Conservation (phyloP, 192 early-diverging fungal species). For the Entomortierella lignicola region DNA sequence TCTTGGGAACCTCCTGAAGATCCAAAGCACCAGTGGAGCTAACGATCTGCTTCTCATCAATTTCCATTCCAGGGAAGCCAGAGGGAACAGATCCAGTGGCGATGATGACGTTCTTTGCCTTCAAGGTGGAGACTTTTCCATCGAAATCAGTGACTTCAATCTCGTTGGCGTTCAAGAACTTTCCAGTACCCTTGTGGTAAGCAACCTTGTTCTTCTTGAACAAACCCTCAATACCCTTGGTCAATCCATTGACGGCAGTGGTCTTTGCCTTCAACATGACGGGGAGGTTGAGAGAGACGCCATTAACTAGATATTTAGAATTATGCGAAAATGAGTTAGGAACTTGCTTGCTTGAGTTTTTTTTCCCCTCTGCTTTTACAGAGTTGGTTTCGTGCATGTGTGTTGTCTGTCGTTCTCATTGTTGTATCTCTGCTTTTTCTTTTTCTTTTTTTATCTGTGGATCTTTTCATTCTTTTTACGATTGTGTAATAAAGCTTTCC, state of each 20-base stretch:
- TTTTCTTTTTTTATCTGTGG: no score
- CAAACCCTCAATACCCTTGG: slow-evolving; percentile 91
- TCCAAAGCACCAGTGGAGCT: slow-evolving; percentile 98
- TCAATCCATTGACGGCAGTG: slow-evolving; percentile 88
- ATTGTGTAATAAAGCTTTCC: no score
- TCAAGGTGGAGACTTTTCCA: slow-evolving; percentile 78
- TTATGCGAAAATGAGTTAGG: not conserved
- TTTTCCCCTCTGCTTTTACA: no score
- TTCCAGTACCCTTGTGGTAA: slow-evolving; percentile 94
- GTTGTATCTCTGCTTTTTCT: no score
- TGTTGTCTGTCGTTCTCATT: no score
- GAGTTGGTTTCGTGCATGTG: no score
- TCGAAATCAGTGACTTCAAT: slow-evolving; percentile 85
- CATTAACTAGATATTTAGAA: slow-evolving; percentile 63
- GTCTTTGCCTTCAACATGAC: slow-evolving; percentile 94
- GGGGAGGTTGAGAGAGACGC: slow-evolving; percentile 86
- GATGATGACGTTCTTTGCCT: slow-evolving; percentile 97
- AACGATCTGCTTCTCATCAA: slow-evolving; percentile 96
- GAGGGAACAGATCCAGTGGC: slow-evolving; percentile 97
- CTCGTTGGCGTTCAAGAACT: slow-evolving; percentile 81
- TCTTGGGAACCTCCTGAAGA: slow-evolving; percentile 93
- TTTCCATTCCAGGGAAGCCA: slow-evolving; percentile 92
- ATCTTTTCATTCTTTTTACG: no score
- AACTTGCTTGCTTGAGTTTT: no score
- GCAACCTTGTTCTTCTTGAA: slow-evolving; percentile 99